Percentiles rank a stretch among this genome's conserved stretches.
phyloP scores from a whole-genome alignment of 768 basidiomycete genomes.

The Lactifluus hygrophoroides region DNA sequence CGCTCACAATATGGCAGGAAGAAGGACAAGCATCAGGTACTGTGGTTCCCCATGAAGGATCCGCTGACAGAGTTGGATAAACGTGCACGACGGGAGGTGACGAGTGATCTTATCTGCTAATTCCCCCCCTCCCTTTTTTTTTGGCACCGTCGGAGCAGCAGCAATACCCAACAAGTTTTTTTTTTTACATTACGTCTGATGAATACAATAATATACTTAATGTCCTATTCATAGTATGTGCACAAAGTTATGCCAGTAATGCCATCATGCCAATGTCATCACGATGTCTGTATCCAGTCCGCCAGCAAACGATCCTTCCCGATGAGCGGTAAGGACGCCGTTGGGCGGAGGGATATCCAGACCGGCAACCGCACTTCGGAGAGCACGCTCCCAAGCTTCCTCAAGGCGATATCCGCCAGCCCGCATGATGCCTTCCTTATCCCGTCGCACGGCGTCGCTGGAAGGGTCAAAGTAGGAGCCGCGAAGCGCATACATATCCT shows the following conservation, averaged over 20 bases:
- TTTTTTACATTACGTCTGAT: background rate
- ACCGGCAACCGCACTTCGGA: constrained; percentile 64
- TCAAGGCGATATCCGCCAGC: constrained; percentile 77
- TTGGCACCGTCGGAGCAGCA: background rate
- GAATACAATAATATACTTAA: background rate
- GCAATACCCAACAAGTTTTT: background rate
- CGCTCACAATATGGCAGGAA: constrained; percentile 32
- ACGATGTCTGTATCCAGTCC: constrained; percentile 35
- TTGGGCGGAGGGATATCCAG: constrained; percentile 35
- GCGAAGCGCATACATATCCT: constrained; percentile 52
- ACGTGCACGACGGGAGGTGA: constrained; percentile 41
- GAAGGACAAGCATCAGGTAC: constrained; percentile 64
- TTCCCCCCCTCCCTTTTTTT: too few relatives aligned
- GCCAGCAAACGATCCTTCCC: constrained; percentile 5
- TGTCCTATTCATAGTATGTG: background rate
- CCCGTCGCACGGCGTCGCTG: constrained; percentile 69
- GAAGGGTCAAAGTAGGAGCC: constrained; percentile 60
- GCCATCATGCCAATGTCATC: constrained; percentile 27
- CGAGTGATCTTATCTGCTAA: constrained; percentile 34
- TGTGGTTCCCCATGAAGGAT: constrained; percentile 68
- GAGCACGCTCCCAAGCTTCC: constrained; percentile 80
- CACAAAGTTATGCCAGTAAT: background rate
- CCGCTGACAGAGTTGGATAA: constrained; percentile 52
- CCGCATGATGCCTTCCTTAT: constrained; percentile 70
- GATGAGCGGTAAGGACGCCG: constrained; percentile 34